These are phyloP conservation scores for Tolypocladium sp. DNA, from an alignment of 2,329 filamentous ascomycete genomes.

Conservation along the genomic window DNA sequence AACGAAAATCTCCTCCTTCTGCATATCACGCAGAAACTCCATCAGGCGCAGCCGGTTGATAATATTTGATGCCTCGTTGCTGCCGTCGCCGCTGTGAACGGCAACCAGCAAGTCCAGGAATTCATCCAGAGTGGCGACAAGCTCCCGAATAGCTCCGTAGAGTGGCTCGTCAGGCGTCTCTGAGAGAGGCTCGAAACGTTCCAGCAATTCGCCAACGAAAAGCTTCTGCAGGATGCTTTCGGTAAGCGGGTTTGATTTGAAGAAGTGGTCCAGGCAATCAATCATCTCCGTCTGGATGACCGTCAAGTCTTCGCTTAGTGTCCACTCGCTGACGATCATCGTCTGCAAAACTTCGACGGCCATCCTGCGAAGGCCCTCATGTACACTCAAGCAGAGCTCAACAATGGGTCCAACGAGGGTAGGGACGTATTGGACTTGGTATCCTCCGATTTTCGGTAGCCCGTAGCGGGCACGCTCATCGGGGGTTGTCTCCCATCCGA, in stretches of 20 bases:
- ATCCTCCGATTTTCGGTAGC: conserved; percentile 80
- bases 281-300: conserved; percentile 95
- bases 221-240: conserved; percentile 88
- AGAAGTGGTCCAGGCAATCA: conserved; percentile 80
- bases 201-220: conserved; percentile 78
- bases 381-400: conserved; percentile 88
- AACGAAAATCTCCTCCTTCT: conserved; percentile 93
- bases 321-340: conserved; percentile 99
- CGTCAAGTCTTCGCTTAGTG: conserved; percentile 81
- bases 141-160: conserved; percentile 64
- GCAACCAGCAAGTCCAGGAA: conserved; percentile 85
- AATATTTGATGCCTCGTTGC: conserved; percentile 69
- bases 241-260: conserved; percentile 80
- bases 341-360: conserved; percentile 91
- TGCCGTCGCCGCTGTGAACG: conserved; percentile 69
- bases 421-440: conserved; percentile 97
- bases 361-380: conserved; percentile 80
- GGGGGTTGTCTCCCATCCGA: conserved; percentile 83
- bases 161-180: conserved; percentile 61
- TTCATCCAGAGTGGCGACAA: conserved; percentile 81
- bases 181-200: conserved; percentile 66
- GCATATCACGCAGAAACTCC: conserved; percentile 95
- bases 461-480: conserved; percentile 75
- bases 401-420: conserved; percentile 85
- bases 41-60: conserved; percentile 85